Percentiles rank a stretch among this genome's conserved stretches.
Evolutionary conservation across 2,329 filamentous ascomycete species (phyloP).

Genomic region (Pestalotiopsis sp.): DNA sequence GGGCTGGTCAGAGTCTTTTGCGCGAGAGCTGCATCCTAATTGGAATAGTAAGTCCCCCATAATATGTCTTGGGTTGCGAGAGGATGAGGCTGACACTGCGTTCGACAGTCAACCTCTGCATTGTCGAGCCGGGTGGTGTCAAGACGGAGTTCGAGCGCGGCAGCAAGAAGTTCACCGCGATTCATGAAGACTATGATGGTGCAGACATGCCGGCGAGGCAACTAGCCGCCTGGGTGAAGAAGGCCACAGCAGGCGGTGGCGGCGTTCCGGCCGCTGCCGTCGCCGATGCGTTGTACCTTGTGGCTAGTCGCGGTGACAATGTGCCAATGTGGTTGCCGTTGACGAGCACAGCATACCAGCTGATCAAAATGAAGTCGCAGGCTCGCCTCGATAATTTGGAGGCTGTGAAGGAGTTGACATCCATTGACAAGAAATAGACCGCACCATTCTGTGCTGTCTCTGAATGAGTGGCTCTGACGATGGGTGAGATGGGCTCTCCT

Average conservation of each 20-base stretch:
- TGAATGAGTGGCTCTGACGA: too few relatives aligned
- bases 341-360: neutral
- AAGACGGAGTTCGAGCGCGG: slow-evolving; percentile 15
- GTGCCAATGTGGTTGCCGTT: neutral
- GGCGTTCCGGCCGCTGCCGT: neutral
- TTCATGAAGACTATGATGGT: slow-evolving; percentile 17
- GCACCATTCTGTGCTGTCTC: too few relatives aligned
- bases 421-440: neutral
- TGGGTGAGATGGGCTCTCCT: too few relatives aligned
- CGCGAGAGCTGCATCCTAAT: slow-evolving; percentile 18
- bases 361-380: neutral
- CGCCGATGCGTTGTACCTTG: neutral
- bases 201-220: slow-evolving; percentile 14
- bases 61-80: too few relatives aligned
- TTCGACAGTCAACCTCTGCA: slow-evolving; percentile 14
- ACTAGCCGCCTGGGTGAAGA: neutral
- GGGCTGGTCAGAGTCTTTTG: slow-evolving; percentile 19
- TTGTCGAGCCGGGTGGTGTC: slow-evolving; percentile 19
- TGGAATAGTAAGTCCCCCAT: slow-evolving; percentile 21
- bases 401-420: neutral
- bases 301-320: neutral
- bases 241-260: neutral
- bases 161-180: slow-evolving; percentile 13
- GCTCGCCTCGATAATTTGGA: neutral
- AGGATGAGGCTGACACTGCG: neutral